Evolutionary conservation across 331 rosid species (phyloP).

Genomic region (Dryas integrifolia): DNA sequence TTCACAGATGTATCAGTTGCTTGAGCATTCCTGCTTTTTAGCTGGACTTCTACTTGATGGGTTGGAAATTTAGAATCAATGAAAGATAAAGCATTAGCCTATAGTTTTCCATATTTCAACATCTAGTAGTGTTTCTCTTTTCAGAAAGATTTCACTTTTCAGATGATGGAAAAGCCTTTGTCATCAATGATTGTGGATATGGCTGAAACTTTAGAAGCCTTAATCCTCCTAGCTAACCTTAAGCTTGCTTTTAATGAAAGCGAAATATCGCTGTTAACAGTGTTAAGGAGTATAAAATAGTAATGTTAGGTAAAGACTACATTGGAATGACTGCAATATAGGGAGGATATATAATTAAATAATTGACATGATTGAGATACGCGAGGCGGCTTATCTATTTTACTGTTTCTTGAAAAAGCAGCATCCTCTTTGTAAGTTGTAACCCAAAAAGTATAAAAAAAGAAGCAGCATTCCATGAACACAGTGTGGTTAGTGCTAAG

Average conservation of each 20-base stretch:
- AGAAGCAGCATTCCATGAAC: not conserved
- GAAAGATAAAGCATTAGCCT: not conserved
- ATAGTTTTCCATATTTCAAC: not conserved
- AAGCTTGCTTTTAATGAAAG: slow-evolving; percentile 14
- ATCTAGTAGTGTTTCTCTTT: slow-evolving; percentile 13
- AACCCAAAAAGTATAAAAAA: too few relatives aligned
- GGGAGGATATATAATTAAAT: slow-evolving; percentile 21
- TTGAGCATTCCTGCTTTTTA: not conserved
- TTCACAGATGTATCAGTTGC: not conserved
- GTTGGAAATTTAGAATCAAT: not conserved
- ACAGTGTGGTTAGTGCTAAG: not conserved
- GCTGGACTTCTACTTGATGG: not conserved
- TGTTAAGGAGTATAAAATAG: slow-evolving; percentile 8
- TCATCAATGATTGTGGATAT: slow-evolving; percentile 18
- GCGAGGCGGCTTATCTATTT: not conserved
- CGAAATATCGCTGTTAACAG: slow-evolving; percentile 14
- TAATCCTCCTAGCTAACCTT: not conserved
- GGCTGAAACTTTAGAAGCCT: slow-evolving; percentile 7
- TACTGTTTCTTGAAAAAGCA: slow-evolving; percentile 1
- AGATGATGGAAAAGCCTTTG: not conserved
- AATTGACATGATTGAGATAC: not conserved
- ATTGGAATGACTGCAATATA: slow-evolving; percentile 24
- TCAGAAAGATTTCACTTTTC: slow-evolving; percentile 3
- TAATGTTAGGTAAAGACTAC: slow-evolving; percentile 24
- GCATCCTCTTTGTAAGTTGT: not conserved